Evolutionary conservation across 164 flowering plant species (phyloP).

Genomic region (Cinnamomum micranthum): DNA sequence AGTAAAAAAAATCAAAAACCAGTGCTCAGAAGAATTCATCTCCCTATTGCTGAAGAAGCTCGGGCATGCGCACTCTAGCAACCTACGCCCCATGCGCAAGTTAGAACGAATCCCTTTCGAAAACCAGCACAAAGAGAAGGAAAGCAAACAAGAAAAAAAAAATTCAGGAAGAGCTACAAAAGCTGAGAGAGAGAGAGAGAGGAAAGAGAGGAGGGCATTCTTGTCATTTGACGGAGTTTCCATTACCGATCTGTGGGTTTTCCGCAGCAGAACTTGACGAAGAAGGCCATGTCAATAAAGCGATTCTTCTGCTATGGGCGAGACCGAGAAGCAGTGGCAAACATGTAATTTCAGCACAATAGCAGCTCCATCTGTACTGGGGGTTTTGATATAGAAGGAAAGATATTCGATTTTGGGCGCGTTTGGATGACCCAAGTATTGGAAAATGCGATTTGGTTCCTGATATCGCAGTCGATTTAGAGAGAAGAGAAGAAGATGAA

Average conservation of each 20-base stretch:
- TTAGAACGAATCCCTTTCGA: too few relatives aligned
- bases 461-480: background rate
- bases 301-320: background rate
- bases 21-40: too few relatives aligned
- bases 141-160: too few relatives aligned
- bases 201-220: background rate
- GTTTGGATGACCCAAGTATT: background rate
- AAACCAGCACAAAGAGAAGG: too few relatives aligned
- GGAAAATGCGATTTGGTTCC: background rate
- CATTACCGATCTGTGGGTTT: background rate
- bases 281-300: background rate
- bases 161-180: background rate
- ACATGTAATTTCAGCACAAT: background rate
- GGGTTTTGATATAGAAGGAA: background rate
- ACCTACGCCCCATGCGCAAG: too few relatives aligned
- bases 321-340: background rate
- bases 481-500: too few relatives aligned
- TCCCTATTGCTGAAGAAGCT: too few relatives aligned
- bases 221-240: background rate
- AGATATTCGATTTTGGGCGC: background rate
- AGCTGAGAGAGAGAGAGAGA: background rate
- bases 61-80: too few relatives aligned
- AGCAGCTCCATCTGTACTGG: background rate
- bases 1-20: too few relatives aligned
- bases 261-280: background rate